A percentile compares a stretch with the other conserved stretches of the same genome.
Evolutionary conservation across 176 grass and related monocot genomes (phyloP).

Genomic region (Cocos nucifera): DNA sequence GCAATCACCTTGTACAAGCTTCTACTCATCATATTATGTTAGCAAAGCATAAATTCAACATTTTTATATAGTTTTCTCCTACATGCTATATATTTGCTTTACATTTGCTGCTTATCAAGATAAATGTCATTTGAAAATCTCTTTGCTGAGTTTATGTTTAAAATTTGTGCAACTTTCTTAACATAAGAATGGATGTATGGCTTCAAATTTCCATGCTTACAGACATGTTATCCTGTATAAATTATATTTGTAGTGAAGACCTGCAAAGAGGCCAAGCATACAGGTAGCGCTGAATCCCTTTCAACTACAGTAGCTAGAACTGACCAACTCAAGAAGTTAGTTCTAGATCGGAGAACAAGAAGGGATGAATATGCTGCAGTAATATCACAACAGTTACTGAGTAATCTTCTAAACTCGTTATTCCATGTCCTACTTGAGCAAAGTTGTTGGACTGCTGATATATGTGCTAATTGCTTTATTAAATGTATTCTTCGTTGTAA

Average conservation of each 20-base stretch:
- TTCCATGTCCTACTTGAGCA: no score
- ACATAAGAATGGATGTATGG: neutral
- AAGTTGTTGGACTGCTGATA: no score
- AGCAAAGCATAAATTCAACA: no score
- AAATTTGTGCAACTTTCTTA: neutral
- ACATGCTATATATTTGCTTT: no score
- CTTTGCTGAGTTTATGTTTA: neutral
- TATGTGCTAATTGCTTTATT: no score
- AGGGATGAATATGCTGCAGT: conserved; percentile 36
- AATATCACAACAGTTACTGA: conserved; percentile 36
- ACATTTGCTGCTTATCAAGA: no score
- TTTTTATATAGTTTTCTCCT: no score
- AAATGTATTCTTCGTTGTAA: no score
- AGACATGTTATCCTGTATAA: neutral
- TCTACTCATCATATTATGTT: no score
- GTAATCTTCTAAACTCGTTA: conserved; percentile 20
- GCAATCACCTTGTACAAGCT: no score
- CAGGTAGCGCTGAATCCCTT: conserved; percentile 32
- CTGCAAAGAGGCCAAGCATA: conserved; percentile 35
- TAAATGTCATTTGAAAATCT: no score
- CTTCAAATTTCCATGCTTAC: conserved; percentile 3
- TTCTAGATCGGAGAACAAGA: conserved; percentile 37
- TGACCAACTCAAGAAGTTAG: conserved; percentile 47
- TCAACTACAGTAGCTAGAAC: conserved; percentile 27
- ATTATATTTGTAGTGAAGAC: conserved; percentile 29